phyloP scores from a whole-genome alignment of 2,329 filamentous ascomycete genomes.

The Phaeosphaeriaceae sp. region DNA sequence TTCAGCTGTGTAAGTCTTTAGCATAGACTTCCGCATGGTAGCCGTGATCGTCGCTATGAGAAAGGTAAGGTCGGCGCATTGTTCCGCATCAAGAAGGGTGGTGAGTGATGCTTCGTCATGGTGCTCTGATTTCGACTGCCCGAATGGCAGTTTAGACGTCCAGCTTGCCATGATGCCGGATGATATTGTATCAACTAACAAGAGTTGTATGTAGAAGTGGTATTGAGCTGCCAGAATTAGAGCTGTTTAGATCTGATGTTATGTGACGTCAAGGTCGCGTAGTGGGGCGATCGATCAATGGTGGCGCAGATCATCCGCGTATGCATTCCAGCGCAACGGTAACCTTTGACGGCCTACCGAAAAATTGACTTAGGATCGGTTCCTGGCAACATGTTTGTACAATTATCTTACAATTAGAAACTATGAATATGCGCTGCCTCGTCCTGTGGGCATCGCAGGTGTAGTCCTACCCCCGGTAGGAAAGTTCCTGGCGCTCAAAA shows the following conservation, averaged over 20 bases:
- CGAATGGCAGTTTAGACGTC: conserved; percentile 43
- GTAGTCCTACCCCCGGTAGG: conserved; percentile 46
- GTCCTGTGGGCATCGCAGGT: conserved; percentile 27
- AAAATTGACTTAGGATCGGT: background rate
- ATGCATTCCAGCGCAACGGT: conserved; percentile 2
- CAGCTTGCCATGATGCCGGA: conserved; percentile 32
- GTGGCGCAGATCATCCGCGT: conserved; percentile 3
- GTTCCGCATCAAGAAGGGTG: conserved; percentile 54
- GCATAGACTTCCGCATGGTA: conserved; percentile 54
- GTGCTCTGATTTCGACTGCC: conserved; percentile 37
- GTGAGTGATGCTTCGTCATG: conserved; percentile 49
- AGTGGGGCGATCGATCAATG: conserved; percentile 13
- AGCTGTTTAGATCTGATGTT: conserved; percentile 10
- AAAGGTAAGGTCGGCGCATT: conserved; percentile 56
- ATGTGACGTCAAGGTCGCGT: conserved; percentile 24
- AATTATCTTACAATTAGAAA: background rate
- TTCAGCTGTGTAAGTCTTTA: conserved; percentile 50
- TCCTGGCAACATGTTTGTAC: background rate
- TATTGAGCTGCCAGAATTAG: background rate
- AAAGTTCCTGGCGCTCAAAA: conserved; percentile 78
- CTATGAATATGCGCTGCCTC: conserved; percentile 19
- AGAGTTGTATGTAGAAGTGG: background rate
- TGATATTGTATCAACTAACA: background rate
- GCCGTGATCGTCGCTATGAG: conserved; percentile 57
- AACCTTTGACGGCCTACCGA: background rate